A percentile compares a stretch with the other conserved stretches of the same genome.
Evolutionary conservation across 2,329 filamentous ascomycete species (phyloP).

Genomic region (Colletotrichum somersetense): DNA sequence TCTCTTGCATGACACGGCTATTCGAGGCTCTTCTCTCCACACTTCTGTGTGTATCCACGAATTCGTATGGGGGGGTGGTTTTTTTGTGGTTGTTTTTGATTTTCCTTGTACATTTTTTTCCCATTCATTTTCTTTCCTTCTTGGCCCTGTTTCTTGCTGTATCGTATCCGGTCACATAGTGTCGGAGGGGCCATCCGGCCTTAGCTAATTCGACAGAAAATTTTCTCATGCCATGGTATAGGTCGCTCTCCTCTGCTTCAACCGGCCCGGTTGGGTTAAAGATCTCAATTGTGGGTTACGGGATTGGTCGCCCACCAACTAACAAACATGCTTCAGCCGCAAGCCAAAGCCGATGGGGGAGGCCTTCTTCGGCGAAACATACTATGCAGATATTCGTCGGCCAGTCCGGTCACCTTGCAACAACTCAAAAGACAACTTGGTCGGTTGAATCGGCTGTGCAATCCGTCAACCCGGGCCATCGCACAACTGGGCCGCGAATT

Average conservation of each 20-base stretch:
- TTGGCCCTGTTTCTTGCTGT: conserved; percentile 21
- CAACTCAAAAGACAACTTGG: background rate
- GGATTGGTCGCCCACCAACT: background rate
- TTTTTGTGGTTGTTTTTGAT: background rate
- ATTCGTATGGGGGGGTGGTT: background rate
- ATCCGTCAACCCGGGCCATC: background rate
- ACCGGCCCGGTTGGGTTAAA: conserved; percentile 28
- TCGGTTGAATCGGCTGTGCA: background rate
- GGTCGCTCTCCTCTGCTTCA: background rate
- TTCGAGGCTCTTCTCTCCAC: conserved; percentile 41
- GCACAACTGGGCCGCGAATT: background rate
- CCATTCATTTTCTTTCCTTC: background rate
- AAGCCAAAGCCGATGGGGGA: conserved; percentile 18
- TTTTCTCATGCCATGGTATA: conserved; percentile 9
- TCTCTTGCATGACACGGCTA: conserved; percentile 32
- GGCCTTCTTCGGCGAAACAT: conserved; percentile 11
- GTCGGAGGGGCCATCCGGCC: conserved; percentile 32
- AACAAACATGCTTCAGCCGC: background rate
- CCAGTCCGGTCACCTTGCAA: background rate
- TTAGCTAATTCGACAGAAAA: background rate
- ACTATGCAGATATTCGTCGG: background rate
- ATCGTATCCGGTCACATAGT: conserved; percentile 23
- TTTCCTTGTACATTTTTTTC: background rate
- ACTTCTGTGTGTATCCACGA: background rate
- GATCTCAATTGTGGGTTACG: conserved; percentile 16